Evolutionary conservation across 2,329 filamentous ascomycete genomes (phyloP), one percentile per base, ranked within the genome.

Genomic region (Blastomyces percursus): DNA sequence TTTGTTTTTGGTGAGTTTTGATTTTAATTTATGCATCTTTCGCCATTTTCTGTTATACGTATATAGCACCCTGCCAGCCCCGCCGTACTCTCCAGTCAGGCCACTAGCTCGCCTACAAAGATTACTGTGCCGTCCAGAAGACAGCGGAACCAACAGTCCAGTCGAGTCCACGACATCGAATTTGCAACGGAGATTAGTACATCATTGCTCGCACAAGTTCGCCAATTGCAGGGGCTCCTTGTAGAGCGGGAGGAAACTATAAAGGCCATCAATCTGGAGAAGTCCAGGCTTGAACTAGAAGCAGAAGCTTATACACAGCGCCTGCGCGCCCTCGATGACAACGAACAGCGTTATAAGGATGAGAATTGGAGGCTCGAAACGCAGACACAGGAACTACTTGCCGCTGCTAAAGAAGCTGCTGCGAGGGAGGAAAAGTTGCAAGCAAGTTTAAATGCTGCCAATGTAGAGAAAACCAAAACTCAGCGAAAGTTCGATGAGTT

Each of bases 181-280:
- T 96, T 99, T 71, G 94, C 93, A n/a, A 92, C 94, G 59, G 93
- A 99, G 72, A 96, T 99, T 70, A 96, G 91, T 71, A 96, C 91
- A 6, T 96, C 91, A 1, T 81, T 99, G 60, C 87, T 99, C 60
- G 86, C 89, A n/a, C 94, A 97, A 77, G 89, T 99, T 59, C 88
- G 94, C 65, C 91, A 94, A 72, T 78, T 99, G 61, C 94, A 99
- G 74, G 83, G 86, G 2, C 80, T 96, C 19, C 82, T 99, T 12
- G 84, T 87, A 0, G 91, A 97, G 76, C 89, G 91, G 67, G 94
- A 99, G 66, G 92, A 96, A 60, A 82, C 90, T 56, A 79, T 96
- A 67, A 92, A 89, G 73, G 82, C 86, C 21, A 80, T 86, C 65
- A 88, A 88, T 68, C 74, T 85, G 60, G 90, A 95, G 66, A 90